These are phyloP conservation scores for Fusarium buharicum DNA, from an alignment of 2,329 filamentous ascomycete species.

Conservation along the genomic window DNA sequence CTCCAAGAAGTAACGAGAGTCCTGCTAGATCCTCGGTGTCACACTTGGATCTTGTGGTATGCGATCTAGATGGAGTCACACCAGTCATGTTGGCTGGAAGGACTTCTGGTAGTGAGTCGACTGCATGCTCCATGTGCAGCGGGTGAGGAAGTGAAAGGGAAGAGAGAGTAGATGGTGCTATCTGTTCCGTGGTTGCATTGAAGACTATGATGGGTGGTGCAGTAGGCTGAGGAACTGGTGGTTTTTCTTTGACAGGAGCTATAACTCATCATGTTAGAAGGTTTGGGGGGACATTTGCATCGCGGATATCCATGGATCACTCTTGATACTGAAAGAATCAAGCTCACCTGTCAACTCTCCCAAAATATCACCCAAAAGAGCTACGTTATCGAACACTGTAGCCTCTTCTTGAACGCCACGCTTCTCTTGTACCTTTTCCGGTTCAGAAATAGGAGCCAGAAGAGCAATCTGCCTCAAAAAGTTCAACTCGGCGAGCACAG, in stretches of 20 bases:
- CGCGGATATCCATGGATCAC: no score
- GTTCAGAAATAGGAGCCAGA: constrained; percentile 18
- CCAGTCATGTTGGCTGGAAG: constrained; percentile 18
- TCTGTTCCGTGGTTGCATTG: not conserved
- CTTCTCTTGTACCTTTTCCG: not conserved
- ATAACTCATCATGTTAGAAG: not conserved
- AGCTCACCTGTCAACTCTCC: constrained; percentile 16
- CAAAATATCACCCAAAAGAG: constrained; percentile 32
- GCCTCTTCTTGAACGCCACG: not conserved
- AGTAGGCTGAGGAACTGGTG: not conserved
- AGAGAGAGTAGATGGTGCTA: not conserved
- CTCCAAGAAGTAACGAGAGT: constrained; percentile 16
- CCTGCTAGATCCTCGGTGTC: constrained; percentile 12
- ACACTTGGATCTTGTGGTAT: not conserved
- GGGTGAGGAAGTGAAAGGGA: not conserved
- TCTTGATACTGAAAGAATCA: no score
- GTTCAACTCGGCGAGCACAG: constrained; percentile 46
- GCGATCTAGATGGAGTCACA: not conserved
- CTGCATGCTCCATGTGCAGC: not conserved
- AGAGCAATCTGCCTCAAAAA: constrained; percentile 42
- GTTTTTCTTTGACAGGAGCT: not conserved
- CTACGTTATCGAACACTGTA: constrained; percentile 32
- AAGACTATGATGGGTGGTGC: not conserved
- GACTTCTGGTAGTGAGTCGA: constrained; percentile 19
- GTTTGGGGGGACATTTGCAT: not conserved